A percentile compares a stretch with the other conserved stretches of the same genome.
These are phyloP conservation scores for Aspergillus thermomutatus DNA, from an alignment of 2,329 filamentous ascomycete genomes.

Conservation along the genomic window DNA sequence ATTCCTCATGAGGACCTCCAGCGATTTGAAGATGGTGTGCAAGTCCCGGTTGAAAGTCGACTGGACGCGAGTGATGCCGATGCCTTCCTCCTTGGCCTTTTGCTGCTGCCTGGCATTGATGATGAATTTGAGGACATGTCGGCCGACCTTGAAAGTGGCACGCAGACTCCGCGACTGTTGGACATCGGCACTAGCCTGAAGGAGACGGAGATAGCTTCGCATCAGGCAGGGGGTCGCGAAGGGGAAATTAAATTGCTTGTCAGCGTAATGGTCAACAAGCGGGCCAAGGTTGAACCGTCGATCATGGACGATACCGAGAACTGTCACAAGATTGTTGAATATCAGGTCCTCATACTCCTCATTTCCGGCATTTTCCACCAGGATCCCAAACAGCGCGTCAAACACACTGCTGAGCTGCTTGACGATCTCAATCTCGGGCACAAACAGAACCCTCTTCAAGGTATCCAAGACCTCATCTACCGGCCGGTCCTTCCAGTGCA, in stretches of 20 bases:
- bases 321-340: constrained; percentile 83
- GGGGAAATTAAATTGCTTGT: constrained; percentile 85
- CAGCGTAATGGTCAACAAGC: constrained; percentile 86
- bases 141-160: constrained; percentile 90
- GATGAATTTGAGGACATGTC: constrained; percentile 91
- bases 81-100: constrained; percentile 79
- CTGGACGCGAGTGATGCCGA: constrained; percentile 71
- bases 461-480: constrained; percentile 69
- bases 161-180: constrained; percentile 80
- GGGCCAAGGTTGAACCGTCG: constrained; percentile 88
- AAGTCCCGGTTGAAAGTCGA: constrained; percentile 80
- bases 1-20: constrained; percentile 88
- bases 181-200: constrained; percentile 78
- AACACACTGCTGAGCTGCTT: constrained; percentile 89
- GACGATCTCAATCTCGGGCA: constrained; percentile 95
- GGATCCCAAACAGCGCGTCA: constrained; percentile 83
- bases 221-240: constrained; percentile 87
- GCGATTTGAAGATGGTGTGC: constrained; percentile 80
- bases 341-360: constrained; percentile 91
- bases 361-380: constrained; percentile 86
- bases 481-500: constrained; percentile 79
- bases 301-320: constrained; percentile 91
- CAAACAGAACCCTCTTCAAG: constrained; percentile 81
- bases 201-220: constrained; percentile 76
- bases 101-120: constrained; percentile 84